Percentiles rank a stretch among this genome's conserved stretches.
Evolutionary conservation across 495 filamentous ascomycete species (phyloP).

Genomic region (Barbatosphaeria neglecta): DNA sequence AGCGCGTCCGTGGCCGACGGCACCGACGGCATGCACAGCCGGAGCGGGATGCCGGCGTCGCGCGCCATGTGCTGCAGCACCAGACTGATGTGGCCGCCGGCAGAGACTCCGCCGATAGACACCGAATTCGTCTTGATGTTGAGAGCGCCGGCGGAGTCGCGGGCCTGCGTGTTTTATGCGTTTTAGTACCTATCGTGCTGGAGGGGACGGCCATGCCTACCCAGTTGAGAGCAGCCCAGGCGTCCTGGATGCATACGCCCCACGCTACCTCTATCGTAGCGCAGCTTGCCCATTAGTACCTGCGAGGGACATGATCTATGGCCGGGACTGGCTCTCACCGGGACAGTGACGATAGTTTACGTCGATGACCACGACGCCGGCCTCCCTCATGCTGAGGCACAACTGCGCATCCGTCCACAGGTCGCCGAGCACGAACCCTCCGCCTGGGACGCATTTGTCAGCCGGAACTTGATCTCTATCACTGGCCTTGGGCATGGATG

Average conservation of each 20-base stretch:
- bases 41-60: slow-evolving; percentile 31
- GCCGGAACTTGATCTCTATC: background rate
- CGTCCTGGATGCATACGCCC: slow-evolving; percentile 36
- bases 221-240: slow-evolving; percentile 31
- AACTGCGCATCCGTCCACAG: slow-evolving; percentile 30
- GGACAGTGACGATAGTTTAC: slow-evolving; percentile 42
- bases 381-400: slow-evolving; percentile 33
- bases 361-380: slow-evolving; percentile 33
- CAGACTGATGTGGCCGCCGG: slow-evolving; percentile 33
- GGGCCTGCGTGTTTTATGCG: slow-evolving; percentile 12
- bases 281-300: no score
- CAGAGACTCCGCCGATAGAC: slow-evolving; percentile 39
- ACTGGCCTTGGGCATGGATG: background rate
- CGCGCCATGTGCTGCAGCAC: slow-evolving; percentile 38
- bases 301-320: no score
- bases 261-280: slow-evolving; percentile 27
- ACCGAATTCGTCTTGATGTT: slow-evolving; percentile 31
- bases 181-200: background rate
- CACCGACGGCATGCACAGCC: slow-evolving; percentile 27
- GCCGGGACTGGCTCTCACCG: slow-evolving; percentile 18
- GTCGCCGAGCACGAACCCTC: slow-evolving; percentile 38
- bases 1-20: slow-evolving; percentile 29
- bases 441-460: slow-evolving; percentile 6
- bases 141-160: slow-evolving; percentile 19
- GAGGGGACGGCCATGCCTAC: slow-evolving; percentile 7